These are phyloP conservation scores for Penicillium taxi DNA, from an alignment of 495 filamentous ascomycete species.

Conservation along the genomic window DNA sequence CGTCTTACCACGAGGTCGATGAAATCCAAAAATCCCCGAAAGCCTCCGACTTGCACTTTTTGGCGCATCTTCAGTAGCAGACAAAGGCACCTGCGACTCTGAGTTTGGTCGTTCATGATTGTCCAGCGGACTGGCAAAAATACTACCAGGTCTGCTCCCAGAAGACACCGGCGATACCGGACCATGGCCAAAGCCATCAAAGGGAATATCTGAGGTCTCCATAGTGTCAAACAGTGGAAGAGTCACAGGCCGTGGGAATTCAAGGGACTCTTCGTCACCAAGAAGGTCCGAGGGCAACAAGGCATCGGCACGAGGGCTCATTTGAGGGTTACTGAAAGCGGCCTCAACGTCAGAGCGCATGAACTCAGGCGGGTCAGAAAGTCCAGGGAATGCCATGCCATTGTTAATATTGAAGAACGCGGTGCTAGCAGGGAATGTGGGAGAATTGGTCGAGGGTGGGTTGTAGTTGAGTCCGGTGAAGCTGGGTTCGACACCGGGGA, in stretches of 20 bases:
- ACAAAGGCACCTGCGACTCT: conserved; percentile 29
- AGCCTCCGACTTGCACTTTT: conserved; percentile 47
- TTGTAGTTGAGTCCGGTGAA: conserved; percentile 39
- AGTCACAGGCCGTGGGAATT: conserved; percentile 38
- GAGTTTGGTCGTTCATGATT: conserved; percentile 49
- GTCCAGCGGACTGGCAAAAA: conserved; percentile 59
- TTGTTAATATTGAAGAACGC: conserved; percentile 56
- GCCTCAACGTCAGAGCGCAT: conserved; percentile 37
- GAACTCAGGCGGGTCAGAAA: conserved; percentile 33
- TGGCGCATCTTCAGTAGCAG: conserved; percentile 34
- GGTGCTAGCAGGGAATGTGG: conserved; percentile 38
- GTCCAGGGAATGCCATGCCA: conserved; percentile 40
- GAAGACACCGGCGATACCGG: conserved; percentile 69
- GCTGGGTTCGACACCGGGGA: conserved; percentile 30
- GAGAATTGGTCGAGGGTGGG: conserved; percentile 39
- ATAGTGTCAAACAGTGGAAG: conserved; percentile 33
- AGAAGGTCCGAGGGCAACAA: conserved; percentile 76
- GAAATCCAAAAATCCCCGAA: conserved; percentile 57
- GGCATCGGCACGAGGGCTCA: conserved; percentile 73
- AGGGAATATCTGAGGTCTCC: conserved; percentile 24
- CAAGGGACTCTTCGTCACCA: conserved; percentile 61
- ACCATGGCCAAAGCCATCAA: conserved; percentile 40
- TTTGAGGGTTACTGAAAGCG: conserved; percentile 55
- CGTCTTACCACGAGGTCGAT: conserved; percentile 63
- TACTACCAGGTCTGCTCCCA: conserved; percentile 50